phyloP scores from a whole-genome alignment of 2,329 filamentous ascomycete species.

The Trichoderma sp. region DNA sequence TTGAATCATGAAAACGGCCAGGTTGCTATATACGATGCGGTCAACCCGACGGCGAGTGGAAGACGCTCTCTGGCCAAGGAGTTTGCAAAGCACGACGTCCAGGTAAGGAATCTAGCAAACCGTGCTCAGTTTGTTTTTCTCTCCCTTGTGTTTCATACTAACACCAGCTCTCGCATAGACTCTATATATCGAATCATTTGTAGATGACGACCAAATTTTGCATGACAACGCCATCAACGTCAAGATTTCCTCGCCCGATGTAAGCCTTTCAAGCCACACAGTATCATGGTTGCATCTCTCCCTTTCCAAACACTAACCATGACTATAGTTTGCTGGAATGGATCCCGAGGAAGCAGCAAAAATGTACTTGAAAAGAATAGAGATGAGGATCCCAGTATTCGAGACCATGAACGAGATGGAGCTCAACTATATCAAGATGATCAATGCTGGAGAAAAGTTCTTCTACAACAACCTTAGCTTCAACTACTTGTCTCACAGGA shows the following conservation, averaged over 20 bases:
- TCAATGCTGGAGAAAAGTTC: constrained; percentile 90
- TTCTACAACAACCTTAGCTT: constrained; percentile 97
- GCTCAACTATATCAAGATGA: constrained; percentile 98
- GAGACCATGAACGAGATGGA: constrained; percentile 95
- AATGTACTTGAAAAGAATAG: constrained; percentile 86
- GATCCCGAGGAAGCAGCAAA: constrained; percentile 86
- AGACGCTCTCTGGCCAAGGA: constrained; percentile 86
- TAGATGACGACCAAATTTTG: constrained; percentile 88
- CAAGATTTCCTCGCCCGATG: constrained; percentile 95
- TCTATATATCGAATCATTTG: constrained; percentile 93
- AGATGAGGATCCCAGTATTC: constrained; percentile 89
- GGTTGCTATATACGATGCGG: constrained; percentile 97
- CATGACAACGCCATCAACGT: constrained; percentile 96
- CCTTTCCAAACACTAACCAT: constrained; percentile 3
- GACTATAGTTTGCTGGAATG: constrained; percentile 79
- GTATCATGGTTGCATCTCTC: not conserved
- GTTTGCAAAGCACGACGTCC: constrained; percentile 95
- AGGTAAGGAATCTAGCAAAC: constrained; percentile 50
- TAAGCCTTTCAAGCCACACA: constrained; percentile 42
- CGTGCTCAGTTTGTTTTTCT: not conserved
- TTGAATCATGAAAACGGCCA: constrained; percentile 96
- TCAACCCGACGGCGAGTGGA: constrained; percentile 83
- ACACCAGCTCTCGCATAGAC: constrained; percentile 54
- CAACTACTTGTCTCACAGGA: constrained; percentile 92
- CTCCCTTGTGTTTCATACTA: not conserved